Base-by-base conservation (phyloP, 164 flowering plant genomes). In the Umbellularia californica region DNA sequence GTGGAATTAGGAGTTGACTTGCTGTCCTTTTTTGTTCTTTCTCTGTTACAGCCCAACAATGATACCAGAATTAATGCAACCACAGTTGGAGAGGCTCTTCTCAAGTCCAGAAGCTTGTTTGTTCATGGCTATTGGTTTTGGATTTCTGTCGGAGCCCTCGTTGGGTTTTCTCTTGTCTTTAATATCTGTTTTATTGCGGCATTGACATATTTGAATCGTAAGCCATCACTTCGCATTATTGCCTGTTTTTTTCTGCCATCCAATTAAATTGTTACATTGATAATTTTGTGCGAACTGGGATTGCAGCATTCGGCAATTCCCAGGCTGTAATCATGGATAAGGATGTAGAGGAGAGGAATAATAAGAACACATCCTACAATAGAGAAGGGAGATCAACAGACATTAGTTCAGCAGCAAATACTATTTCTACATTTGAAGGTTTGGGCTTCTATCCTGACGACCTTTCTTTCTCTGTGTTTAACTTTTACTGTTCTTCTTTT, bases 61-160 rank as follows among this genome's bases (percentile, higher is more conserved):
- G 87, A 84, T 51, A 17, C 82, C 14, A 72, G 79, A 23, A 75
- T 85, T 69, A 66, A 60, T 74, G 79, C 80, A 74, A 70, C 83
- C 12, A 87, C 92, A 51, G 82, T 84, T 64, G 92, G 92, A n/a
- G 76, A 81, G 73, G 82, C 81, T 11, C 85, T 89, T 78, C 84
- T 89, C 17, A 82, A 74, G 50, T 68, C 75, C 2, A 82, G 92
- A 72, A 85, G 88, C 63, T 67, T 88, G 80, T 89, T 85, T 75
- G 68, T 65, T 41, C 82, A 82, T 2, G 84, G 77, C 17, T 70
- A 80, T 75, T 83, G 85, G 92, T 89, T 77, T 74, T 89, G 92
- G 92, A 85, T 89, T 55, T 85, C 87, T 72, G 76, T 89, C 70
- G 82, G 79, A 23, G 90, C 88, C 13, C 85, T 89, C 2, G 19